phyloP scores from a whole-genome alignment of 257 asterid species.

The Mentha longifolia region DNA sequence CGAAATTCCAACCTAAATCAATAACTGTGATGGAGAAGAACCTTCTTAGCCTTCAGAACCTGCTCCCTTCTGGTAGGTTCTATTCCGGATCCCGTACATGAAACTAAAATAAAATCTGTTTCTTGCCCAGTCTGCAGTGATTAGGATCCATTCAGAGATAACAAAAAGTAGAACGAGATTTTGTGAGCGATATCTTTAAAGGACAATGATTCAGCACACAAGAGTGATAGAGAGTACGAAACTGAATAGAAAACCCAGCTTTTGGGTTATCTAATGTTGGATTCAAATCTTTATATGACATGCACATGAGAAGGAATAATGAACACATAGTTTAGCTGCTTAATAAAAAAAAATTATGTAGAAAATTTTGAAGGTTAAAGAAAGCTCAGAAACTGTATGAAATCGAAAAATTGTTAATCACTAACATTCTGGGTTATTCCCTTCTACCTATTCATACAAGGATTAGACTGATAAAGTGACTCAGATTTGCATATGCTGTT shows the following conservation, averaged over 20 bases:
- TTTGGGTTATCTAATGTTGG: too few species aligned
- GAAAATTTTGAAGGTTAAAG: too few species aligned
- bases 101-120: slow-evolving; percentile 89
- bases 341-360: too few species aligned
- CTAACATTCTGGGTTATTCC: not conserved
- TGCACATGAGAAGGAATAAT: too few species aligned
- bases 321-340: too few species aligned
- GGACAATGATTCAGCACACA: not conserved
- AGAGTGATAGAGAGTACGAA: not conserved
- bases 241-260: not conserved
- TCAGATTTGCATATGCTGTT: slow-evolving; percentile 15
- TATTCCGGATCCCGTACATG: slow-evolving; percentile 94
- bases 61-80: slow-evolving; percentile 86
- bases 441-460: not conserved
- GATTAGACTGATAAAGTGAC: not conserved
- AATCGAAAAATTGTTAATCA: not conserved
- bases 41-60: slow-evolving; percentile 93
- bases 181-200: not conserved
- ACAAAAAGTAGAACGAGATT: not conserved
- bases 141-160: slow-evolving; percentile 25
- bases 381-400: not conserved
- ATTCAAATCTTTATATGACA: too few species aligned
- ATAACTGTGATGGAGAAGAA: slow-evolving; percentile 35
- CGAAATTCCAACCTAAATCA: slow-evolving; percentile 11
- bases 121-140: slow-evolving; percentile 94